Evolutionary conservation across 768 basidiomycete genomes (phyloP).

Genomic region (Guyanaporus albipodus): DNA sequence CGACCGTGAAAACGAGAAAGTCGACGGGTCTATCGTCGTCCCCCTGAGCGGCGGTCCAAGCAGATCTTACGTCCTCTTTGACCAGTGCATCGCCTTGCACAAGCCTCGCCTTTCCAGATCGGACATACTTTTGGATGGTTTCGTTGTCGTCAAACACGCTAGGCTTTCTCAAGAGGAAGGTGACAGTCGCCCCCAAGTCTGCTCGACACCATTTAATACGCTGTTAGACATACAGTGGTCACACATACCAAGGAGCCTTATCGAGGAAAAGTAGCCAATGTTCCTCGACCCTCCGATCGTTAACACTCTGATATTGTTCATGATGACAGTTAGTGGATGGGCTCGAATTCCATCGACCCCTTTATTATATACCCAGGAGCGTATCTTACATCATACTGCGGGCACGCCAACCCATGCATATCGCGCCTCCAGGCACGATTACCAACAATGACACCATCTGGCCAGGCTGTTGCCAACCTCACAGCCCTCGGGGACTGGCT

Average conservation of each 20-base stretch:
- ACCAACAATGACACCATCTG: too few species aligned
- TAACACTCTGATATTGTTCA: constrained; percentile 32
- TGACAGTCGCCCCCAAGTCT: constrained; percentile 59
- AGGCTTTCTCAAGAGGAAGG: constrained; percentile 56
- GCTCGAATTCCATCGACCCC: neutral
- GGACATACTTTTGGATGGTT: constrained; percentile 48
- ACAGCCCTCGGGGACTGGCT: too few species aligned
- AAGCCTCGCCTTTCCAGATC: constrained; percentile 48
- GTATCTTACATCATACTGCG: constrained; percentile 3
- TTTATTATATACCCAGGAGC: constrained; percentile 7
- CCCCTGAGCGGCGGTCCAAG: constrained; percentile 42
- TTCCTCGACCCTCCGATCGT: constrained; percentile 53
- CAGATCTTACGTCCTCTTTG: constrained; percentile 45
- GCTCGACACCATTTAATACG: neutral
- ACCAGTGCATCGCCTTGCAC: constrained; percentile 60
- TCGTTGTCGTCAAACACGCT: constrained; percentile 52
- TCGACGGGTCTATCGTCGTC: constrained; percentile 40
- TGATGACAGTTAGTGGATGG: neutral
- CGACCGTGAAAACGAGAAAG: constrained; percentile 58
- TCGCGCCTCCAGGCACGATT: too few species aligned
- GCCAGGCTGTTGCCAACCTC: too few species aligned
- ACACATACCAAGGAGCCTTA: constrained; percentile 45
- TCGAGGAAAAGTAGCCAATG: constrained; percentile 48
- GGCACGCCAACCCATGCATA: neutral
- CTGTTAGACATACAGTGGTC: too few species aligned